Conservation (phyloP, 2,329 filamentous ascomycete genomes). For the Aspergillus sp. region DNA sequence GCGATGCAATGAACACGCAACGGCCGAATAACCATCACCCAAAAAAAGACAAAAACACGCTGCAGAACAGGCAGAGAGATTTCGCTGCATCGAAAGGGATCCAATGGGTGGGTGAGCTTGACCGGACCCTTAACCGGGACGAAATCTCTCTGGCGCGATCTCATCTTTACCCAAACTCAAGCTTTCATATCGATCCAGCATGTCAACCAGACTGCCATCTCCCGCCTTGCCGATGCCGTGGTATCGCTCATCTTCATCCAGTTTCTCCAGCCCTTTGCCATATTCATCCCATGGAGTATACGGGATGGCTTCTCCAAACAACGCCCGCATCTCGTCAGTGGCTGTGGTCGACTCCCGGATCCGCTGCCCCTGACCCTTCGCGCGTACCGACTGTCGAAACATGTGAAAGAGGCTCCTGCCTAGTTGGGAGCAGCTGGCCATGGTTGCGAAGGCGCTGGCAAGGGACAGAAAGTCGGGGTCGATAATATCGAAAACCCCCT, state of each 20-base stretch:
- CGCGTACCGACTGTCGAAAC: constrained; percentile 32
- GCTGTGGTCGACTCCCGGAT: constrained; percentile 22
- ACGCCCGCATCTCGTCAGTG: constrained; percentile 31
- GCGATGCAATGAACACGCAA: too few relatives aligned
- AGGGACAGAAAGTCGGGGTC: constrained; percentile 36
- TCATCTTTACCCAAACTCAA: constrained; percentile 38
- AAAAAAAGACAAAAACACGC: too few relatives aligned
- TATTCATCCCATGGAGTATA: constrained; percentile 29
- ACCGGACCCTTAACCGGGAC: neutral
- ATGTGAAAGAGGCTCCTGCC: constrained; percentile 36
- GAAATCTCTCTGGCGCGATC: constrained; percentile 20
- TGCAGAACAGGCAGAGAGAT: too few relatives aligned
- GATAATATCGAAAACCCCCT: constrained; percentile 29
- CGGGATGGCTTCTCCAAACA: constrained; percentile 29
- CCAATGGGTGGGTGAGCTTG: too few relatives aligned
- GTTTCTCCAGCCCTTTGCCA: constrained; percentile 32
- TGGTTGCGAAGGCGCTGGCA: constrained; percentile 31
- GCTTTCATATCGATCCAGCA: constrained; percentile 40
- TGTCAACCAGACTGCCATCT: constrained; percentile 29
- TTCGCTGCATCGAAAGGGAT: too few relatives aligned
- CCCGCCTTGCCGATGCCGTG: constrained; percentile 20
- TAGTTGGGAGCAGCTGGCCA: constrained; percentile 33
- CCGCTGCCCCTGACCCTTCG: constrained; percentile 30
- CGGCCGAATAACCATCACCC: neutral
- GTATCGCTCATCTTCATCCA: constrained; percentile 33